These are phyloP conservation scores for Talaromyces liani DNA, from an alignment of 495 filamentous ascomycete species.

Conservation along the genomic window DNA sequence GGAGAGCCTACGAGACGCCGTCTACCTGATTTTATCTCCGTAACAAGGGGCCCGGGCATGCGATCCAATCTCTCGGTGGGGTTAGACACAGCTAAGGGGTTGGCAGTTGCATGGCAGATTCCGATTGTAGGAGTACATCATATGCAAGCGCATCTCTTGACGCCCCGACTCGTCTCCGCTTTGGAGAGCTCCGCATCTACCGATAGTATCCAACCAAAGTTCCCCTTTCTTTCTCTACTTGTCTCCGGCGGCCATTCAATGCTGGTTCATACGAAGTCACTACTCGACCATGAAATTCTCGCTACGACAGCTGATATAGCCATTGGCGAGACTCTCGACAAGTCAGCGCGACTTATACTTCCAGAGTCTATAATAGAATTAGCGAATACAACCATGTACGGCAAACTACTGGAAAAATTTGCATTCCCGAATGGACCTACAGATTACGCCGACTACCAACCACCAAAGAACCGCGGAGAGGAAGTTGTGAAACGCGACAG, in stretches of 20 bases:
- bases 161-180: constrained; percentile 69
- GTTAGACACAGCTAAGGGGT: constrained; percentile 78
- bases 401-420: constrained; percentile 58
- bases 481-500: constrained; percentile 35
- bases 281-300: constrained; percentile 64
- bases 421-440: constrained; percentile 54
- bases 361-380: constrained; percentile 40
- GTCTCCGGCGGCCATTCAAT: constrained; percentile 90
- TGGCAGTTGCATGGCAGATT: constrained; percentile 73
- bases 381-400: constrained; percentile 62
- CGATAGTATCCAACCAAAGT: constrained; percentile 27
- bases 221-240: constrained; percentile 86
- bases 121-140: constrained; percentile 85
- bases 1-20: constrained; percentile 23
- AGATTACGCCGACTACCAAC: constrained; percentile 47
- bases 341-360: constrained; percentile 67
- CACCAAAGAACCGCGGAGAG: constrained; percentile 45
- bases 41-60: constrained; percentile 90
- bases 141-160: constrained; percentile 94
- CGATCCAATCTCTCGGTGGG: constrained; percentile 63
- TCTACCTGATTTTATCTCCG: constrained; percentile 73
- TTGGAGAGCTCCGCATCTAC: constrained; percentile 23
- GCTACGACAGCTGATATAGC: constrained; percentile 67
- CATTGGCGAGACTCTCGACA: constrained; percentile 80
- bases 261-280: constrained; percentile 59